Conservation (phyloP, 1,284 basidiomycete species). For the Agroathelia rolfsii region DNA sequence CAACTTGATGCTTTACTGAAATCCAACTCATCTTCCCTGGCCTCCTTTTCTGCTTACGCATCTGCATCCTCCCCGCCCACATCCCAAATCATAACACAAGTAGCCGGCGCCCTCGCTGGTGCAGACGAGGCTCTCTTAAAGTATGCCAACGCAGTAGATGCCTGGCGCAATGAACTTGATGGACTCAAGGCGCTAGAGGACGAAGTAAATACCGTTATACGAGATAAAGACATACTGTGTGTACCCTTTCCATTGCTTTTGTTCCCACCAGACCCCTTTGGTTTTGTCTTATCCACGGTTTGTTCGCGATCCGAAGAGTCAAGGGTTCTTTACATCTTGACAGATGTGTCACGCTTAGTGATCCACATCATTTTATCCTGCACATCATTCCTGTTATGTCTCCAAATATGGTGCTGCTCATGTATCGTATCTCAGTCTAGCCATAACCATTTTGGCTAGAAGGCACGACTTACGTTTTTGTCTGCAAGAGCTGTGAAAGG, state of each 20-base stretch:
- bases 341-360: no score
- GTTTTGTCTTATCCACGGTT: no score
- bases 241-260: slow-evolving; percentile 18
- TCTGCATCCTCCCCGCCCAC: slow-evolving; percentile 48
- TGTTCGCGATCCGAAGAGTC: no score
- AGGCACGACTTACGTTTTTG: no score
- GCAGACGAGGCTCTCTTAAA: slow-evolving; percentile 58
- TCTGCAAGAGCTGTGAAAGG: not conserved
- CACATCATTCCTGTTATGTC: no score
- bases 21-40: slow-evolving; percentile 48
- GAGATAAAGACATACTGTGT: slow-evolving; percentile 72
- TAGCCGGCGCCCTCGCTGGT: slow-evolving; percentile 47
- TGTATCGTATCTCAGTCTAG: no score
- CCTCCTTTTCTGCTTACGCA: slow-evolving; percentile 65
- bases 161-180: slow-evolving; percentile 45
- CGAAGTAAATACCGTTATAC: slow-evolving; percentile 53
- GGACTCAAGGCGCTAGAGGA: slow-evolving; percentile 52
- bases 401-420: no score
- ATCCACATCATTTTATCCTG: no score
- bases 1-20: slow-evolving; percentile 46
- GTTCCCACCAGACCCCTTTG: not conserved
- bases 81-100: slow-evolving; percentile 45
- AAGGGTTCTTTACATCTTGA: no score
- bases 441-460: no score
- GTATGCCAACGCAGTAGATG: slow-evolving; percentile 50